Percentiles rank a stretch among this genome's conserved stretches.
These are phyloP conservation scores for Boletus coccyginus DNA, from an alignment of 768 basidiomycete species.

Conservation along the genomic window DNA sequence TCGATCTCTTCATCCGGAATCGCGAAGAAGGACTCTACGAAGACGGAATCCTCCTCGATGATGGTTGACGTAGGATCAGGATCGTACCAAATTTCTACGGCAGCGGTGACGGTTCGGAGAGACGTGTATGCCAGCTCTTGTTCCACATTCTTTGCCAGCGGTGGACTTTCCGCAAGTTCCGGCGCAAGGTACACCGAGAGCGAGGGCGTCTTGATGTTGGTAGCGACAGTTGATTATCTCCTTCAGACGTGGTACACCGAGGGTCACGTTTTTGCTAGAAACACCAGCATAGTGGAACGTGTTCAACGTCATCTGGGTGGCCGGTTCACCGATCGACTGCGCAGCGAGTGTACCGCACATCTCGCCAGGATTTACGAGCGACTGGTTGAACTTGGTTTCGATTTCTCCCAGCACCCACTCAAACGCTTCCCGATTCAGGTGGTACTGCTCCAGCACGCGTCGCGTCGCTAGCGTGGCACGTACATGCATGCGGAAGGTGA, in stretches of 20 bases:
- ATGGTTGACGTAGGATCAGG: constrained; percentile 89
- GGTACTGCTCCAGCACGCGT: constrained; percentile 83
- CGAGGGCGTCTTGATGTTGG: constrained; percentile 97
- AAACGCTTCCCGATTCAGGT: constrained; percentile 89
- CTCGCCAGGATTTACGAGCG: constrained; percentile 90
- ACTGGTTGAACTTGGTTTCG: constrained; percentile 93
- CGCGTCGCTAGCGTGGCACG: constrained; percentile 86
- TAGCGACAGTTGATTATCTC: constrained; percentile 99
- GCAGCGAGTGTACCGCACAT: constrained; percentile 99
- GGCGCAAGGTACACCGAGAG: constrained; percentile 87
- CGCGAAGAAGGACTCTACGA: constrained; percentile 98
- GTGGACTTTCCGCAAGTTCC: constrained; percentile 57
- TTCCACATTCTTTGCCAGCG: constrained; percentile 82
- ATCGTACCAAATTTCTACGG: constrained; percentile 98
- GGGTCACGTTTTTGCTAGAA: constrained; percentile 98
- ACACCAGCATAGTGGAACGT: constrained; percentile 99
- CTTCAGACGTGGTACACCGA: constrained; percentile 98
- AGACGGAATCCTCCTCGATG: constrained; percentile 93
- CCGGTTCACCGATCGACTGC: constrained; percentile 98
- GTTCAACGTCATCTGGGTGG: constrained; percentile 99
- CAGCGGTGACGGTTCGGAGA: constrained; percentile 88
- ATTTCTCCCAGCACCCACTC: constrained; percentile 97
- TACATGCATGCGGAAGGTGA: constrained; percentile 92
- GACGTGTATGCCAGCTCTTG: constrained; percentile 95
- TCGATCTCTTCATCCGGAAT: constrained; percentile 98